phyloP scores from a whole-genome alignment of 148 eudicot genomes.

The Chenopodium formosanum region DNA sequence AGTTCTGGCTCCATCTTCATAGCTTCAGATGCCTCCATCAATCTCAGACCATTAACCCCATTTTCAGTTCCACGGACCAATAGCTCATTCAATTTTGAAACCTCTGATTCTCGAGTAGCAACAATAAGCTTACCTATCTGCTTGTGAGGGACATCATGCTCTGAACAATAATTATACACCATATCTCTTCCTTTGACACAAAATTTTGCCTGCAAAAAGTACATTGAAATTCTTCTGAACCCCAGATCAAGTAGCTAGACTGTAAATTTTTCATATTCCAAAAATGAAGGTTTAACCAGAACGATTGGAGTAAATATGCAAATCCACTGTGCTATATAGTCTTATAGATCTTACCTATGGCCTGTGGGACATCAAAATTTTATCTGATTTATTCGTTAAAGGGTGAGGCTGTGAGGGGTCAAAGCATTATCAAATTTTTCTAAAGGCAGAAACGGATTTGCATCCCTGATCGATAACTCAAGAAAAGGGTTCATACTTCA shows the following conservation, averaged over 20 bases:
- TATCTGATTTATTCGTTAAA: neutral
- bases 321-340: neutral
- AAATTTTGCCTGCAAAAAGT: conserved; percentile 51
- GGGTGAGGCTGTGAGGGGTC: no score
- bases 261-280: neutral
- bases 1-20: conserved; percentile 74
- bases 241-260: neutral
- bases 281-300: neutral
- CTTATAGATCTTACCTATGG: neutral
- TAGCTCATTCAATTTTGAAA: conserved; percentile 63
- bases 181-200: conserved; percentile 84
- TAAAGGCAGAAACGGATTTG: neutral
- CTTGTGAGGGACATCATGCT: conserved; percentile 70
- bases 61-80: conserved; percentile 64
- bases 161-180: conserved; percentile 71
- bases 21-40: conserved; percentile 81
- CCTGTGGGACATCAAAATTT: neutral
- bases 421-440: no score
- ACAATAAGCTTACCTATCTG: conserved; percentile 87
- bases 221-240: neutral
- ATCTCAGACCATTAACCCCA: conserved; percentile 71
- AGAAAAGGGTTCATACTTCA: neutral
- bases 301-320: neutral
- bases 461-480: neutral
- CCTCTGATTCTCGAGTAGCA: conserved; percentile 69